Conservation (phyloP, 306 rosid genomes). For the Cicer arietinum region DNA sequence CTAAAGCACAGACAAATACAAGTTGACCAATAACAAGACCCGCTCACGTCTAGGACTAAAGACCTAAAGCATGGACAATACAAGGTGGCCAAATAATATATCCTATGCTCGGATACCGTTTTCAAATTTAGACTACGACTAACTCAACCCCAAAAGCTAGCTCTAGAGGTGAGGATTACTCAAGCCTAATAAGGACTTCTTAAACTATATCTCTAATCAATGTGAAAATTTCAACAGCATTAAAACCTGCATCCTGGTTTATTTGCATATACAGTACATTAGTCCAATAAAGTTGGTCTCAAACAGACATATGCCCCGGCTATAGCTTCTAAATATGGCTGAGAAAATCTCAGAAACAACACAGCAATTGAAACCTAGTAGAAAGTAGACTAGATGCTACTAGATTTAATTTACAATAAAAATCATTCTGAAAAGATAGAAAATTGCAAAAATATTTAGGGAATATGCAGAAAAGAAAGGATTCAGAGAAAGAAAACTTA, state of each 20-base stretch:
- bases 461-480: conserved; percentile 2
- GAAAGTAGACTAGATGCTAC: not conserved
- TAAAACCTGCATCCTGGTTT: conserved; percentile 21
- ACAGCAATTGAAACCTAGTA: not conserved
- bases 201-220: not conserved
- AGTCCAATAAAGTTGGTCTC: conserved; percentile 12
- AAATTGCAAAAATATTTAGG: conserved; percentile 16
- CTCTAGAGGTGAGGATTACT: not conserved
- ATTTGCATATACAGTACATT: not conserved
- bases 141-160: not conserved
- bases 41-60: not conserved
- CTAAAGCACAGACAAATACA: not conserved
- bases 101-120: not conserved
- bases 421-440: conserved; percentile 5
- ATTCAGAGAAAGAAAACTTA: conserved; percentile 42
- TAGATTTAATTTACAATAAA: conserved; percentile 4
- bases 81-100: not conserved
- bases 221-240: not conserved
- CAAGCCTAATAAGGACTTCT: not conserved
- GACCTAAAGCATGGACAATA: not conserved
- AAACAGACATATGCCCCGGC: not conserved
- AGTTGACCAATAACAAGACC: not conserved
- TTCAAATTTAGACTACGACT: not conserved
- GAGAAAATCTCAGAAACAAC: not conserved
- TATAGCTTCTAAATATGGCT: conserved; percentile 9